Conservation (phyloP, 352 stramenopile species). For the Halophytophthora polymorphica region DNA sequence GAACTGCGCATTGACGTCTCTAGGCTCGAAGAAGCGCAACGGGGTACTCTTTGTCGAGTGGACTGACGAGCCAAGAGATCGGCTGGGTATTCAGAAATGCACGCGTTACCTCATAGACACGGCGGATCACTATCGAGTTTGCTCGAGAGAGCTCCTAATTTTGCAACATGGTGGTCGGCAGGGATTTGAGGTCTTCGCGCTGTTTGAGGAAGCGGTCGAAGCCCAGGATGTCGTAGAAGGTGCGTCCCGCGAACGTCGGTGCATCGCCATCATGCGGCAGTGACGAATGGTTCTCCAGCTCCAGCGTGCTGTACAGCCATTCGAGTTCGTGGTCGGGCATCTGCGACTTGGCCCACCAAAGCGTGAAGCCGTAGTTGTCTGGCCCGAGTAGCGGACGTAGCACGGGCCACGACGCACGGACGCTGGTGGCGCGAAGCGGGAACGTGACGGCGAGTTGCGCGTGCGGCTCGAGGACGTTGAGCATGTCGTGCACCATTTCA, state of each 20-base stretch:
- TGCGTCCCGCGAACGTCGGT: conserved; percentile 30
- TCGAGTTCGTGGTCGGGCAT: conserved; percentile 49
- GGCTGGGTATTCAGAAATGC: not conserved
- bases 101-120: not conserved
- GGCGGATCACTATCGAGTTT: no score
- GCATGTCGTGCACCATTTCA: conserved; percentile 60
- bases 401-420: conserved; percentile 48
- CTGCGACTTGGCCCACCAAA: conserved; percentile 66
- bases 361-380: conserved; percentile 53
- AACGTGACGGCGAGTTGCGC: conserved; percentile 51
- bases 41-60: no score
- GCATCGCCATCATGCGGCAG: not conserved
- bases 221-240: conserved; percentile 73
- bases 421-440: conserved; percentile 55
- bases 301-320: conserved; percentile 60
- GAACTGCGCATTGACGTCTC: not conserved
- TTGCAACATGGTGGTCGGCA: conserved; percentile 1
- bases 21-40: no score
- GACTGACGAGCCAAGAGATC: conserved; percentile 4
- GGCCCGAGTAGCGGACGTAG: conserved; percentile 40
- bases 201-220: conserved; percentile 52
- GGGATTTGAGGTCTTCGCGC: conserved; percentile 9
- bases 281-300: conserved; percentile 18
- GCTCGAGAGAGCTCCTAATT: conserved; percentile 1
- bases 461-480: conserved; percentile 40